Base-by-base conservation (phyloP, 2,329 filamentous ascomycete species). In the Alternaria longipes region DNA sequence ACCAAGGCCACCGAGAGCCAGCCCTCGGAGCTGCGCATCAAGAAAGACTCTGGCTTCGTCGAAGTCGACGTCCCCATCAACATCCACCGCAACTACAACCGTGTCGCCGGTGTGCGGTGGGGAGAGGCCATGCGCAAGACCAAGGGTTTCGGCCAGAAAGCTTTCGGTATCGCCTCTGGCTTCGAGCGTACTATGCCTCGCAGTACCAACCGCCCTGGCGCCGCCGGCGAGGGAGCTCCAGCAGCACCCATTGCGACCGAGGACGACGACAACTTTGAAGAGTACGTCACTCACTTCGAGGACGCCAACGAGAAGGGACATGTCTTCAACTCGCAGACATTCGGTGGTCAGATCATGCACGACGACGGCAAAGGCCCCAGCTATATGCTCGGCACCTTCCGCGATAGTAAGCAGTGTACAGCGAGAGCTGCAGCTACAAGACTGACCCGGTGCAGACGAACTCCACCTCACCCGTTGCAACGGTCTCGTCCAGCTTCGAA, bases 331-430 rank as follows among this genome's bases (percentile, higher is more conserved):
- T 91, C 88, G 61, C 93, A 97, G 82, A 97, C 93, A 0, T 84
- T 97, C 22, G 94, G 93, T 46, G 95, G 95, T 0, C 90, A 94
- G 77, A 89, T 92, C 63, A 84, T 89, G 12, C 85, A 88, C 41
- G 83, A 88, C 3, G 88, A 89, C 65, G 87, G 90, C 65, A 90
- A 90, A 22, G 90, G 92, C 67, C 87, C 88, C 8, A 82, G 84
- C 67, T 97, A 97, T 81, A 96, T 97, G 89, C 85, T 97, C 51
- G 95, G 93, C 28, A 90, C 93, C n/a, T 97, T 98, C 76, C 87
- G 90, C 75, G 90, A 90, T 53, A 87, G 92, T 94, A 79, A 70
- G 88, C 40, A 54, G 45, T 22, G 83, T 28, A 30, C 30, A 34
- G 16, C 4, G 11, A 22, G 2, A 28, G 6, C n/a, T 18, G 4